A percentile compares a stretch with the other conserved stretches of the same genome.
phyloP scores from a whole-genome alignment of 331 rosid genomes.

The Malus hybrid region DNA sequence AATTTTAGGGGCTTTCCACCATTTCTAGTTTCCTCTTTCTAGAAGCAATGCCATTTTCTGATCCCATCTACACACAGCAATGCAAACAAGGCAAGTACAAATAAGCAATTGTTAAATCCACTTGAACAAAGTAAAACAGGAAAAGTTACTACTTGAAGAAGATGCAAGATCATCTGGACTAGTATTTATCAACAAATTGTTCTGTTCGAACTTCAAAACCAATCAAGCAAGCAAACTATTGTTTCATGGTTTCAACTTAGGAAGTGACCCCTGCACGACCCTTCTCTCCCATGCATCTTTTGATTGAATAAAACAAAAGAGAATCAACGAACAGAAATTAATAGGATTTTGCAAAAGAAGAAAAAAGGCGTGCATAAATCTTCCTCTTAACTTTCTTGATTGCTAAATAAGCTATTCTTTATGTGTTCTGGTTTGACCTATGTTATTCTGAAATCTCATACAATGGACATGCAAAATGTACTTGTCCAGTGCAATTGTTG shows the following conservation, averaged over 20 bases:
- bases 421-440: too few species aligned
- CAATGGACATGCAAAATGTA: neutral
- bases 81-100: neutral
- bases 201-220: neutral
- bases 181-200: neutral
- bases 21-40: conserved; percentile 4
- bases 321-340: too few species aligned
- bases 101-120: neutral
- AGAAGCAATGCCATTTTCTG: neutral
- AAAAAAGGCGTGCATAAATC: too few species aligned
- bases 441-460: neutral
- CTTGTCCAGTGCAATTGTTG: neutral
- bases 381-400: neutral
- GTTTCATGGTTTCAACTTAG: neutral
- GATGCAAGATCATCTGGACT: neutral
- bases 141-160: neutral
- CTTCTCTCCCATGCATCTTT: too few species aligned
- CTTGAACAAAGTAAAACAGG: neutral
- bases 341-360: too few species aligned
- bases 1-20: neutral
- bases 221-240: neutral
- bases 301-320: too few species aligned
- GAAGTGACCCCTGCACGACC: too few species aligned
- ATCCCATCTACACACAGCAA: neutral
- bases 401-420: neutral